Conservation (phyloP, 306 rosid genomes). For the Cucumis cinereus region DNA sequence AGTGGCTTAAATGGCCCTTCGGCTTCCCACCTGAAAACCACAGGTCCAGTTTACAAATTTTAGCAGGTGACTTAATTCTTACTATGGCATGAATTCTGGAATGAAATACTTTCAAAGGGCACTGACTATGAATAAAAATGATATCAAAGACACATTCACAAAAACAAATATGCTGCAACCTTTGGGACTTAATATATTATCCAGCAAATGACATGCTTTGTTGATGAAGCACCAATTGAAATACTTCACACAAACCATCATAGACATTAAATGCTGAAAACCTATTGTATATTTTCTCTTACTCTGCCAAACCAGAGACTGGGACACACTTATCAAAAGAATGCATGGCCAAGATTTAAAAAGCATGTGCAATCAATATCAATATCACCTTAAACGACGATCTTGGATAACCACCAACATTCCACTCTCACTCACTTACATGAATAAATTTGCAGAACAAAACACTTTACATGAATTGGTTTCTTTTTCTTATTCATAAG, state of each 20-base stretch:
- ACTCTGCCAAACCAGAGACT: background rate
- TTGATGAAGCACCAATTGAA: background rate
- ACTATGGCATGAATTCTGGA: background rate
- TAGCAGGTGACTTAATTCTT: background rate
- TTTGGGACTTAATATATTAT: background rate
- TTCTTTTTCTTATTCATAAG: background rate
- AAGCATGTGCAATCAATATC: background rate
- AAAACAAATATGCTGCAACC: background rate
- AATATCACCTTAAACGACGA: background rate
- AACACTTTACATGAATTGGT: background rate
- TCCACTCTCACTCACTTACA: background rate
- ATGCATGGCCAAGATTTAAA: background rate
- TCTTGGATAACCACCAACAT: background rate
- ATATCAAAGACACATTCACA: background rate
- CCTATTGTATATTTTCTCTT: background rate
- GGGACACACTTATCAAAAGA: background rate
- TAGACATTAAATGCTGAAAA: background rate
- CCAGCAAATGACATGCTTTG: background rate
- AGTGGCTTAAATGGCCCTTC: conserved; percentile 92
- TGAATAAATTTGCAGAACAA: background rate
- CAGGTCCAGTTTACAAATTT: background rate
- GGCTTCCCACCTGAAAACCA: conserved; percentile 69
- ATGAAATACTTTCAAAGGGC: background rate
- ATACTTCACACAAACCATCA: background rate
- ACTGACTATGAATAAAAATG: background rate